These are phyloP conservation scores for Gossypium davidsonii DNA, from an alignment of 441 rosid genomes.

Conservation along the genomic window DNA sequence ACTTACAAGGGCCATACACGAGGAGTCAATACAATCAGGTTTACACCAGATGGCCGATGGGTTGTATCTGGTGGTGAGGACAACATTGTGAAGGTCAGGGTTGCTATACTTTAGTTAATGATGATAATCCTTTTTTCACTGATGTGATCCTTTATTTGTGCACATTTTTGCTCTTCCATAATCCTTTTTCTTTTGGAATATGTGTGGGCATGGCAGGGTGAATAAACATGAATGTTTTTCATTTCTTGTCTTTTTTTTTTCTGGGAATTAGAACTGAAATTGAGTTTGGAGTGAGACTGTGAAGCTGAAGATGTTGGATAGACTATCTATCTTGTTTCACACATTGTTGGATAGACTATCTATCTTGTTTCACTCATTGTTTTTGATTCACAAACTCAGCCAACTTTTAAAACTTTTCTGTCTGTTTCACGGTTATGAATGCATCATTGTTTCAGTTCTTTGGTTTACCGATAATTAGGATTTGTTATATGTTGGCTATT, in stretches of 20 bases:
- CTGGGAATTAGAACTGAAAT: neutral
- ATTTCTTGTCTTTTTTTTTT: neutral
- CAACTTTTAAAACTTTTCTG: neutral
- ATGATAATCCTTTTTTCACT: neutral
- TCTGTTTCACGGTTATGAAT: slow-evolving; percentile 2
- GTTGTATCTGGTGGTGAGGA: slow-evolving; percentile 99
- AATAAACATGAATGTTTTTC: neutral
- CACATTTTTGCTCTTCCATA: neutral
- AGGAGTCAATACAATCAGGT: slow-evolving; percentile 93
- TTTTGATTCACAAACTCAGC: neutral
- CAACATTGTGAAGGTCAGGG: slow-evolving; percentile 78
- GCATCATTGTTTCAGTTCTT: neutral
- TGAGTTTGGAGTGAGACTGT: neutral
- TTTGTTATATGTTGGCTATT: neutral
- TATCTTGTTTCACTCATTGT: neutral
- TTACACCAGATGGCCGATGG: slow-evolving; percentile 99
- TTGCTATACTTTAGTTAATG: slow-evolving; percentile 15
- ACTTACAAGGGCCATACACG: slow-evolving; percentile 98
- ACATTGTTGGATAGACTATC: neutral
- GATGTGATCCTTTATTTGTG: neutral
- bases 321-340: neutral
- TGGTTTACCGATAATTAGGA: neutral
- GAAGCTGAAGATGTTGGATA: neutral
- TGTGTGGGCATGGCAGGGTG: neutral
- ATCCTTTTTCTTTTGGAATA: slow-evolving; percentile 4